phyloP scores from a whole-genome alignment of 2,329 filamentous ascomycete species.

The Ascochyta viciae-villosae region DNA sequence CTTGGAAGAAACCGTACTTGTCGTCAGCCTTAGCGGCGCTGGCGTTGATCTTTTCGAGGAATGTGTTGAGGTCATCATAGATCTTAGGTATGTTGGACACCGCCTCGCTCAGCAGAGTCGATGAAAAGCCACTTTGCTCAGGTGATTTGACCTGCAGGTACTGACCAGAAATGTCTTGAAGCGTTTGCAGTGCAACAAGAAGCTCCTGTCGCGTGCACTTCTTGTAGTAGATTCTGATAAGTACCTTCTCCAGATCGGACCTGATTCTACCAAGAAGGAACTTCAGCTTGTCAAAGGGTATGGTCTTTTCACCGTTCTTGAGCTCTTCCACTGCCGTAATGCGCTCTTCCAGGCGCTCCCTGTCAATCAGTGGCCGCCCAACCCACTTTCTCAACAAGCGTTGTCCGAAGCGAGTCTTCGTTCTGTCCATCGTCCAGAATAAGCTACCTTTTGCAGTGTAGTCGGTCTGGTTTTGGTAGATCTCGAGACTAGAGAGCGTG shows the following conservation, averaged over 20 bases:
- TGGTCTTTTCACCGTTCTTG: slow-evolving; percentile 69
- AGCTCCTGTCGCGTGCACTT: slow-evolving; percentile 93
- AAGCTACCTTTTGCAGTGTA: slow-evolving; percentile 84
- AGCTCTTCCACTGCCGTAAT: slow-evolving; percentile 88
- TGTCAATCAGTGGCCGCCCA: slow-evolving; percentile 84
- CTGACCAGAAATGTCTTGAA: slow-evolving; percentile 81
- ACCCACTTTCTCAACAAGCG: slow-evolving; percentile 93
- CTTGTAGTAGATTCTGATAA: slow-evolving; percentile 96
- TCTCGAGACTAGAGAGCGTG: slow-evolving; percentile 89
- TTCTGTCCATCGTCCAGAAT: slow-evolving; percentile 95
- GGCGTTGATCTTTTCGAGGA: slow-evolving; percentile 84
- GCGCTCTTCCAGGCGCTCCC: slow-evolving; percentile 75
- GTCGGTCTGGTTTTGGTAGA: slow-evolving; percentile 94
- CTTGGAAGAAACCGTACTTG: slow-evolving; percentile 92
- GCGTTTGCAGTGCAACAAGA: slow-evolving; percentile 80
- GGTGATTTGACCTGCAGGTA: slow-evolving; percentile 72
- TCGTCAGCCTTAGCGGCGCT: slow-evolving; percentile 85
- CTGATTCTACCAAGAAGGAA: slow-evolving; percentile 73
- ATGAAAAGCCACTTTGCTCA: slow-evolving; percentile 74
- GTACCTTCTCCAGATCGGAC: slow-evolving; percentile 86
- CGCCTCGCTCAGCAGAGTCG: slow-evolving; percentile 72
- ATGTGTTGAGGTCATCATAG: slow-evolving; percentile 71
- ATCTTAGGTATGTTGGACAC: slow-evolving; percentile 80
- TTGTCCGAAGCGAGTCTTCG: slow-evolving; percentile 86
- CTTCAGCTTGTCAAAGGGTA: slow-evolving; percentile 75